Evolutionary conservation across 2,329 filamentous ascomycete genomes (phyloP).

Genomic region (Neonectria sp.): DNA sequence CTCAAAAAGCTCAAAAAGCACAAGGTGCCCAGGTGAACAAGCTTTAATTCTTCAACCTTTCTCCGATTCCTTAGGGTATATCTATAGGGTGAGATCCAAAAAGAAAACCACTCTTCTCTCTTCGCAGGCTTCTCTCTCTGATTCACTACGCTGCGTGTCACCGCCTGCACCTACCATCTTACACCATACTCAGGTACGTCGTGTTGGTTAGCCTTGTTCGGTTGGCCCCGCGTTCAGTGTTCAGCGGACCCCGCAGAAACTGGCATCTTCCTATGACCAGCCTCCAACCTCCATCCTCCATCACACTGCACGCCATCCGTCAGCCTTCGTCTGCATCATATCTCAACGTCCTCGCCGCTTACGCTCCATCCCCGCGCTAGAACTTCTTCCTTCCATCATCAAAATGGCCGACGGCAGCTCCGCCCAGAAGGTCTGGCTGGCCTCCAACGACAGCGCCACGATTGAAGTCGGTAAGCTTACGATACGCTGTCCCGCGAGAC

Average conservation of each 20-base stretch:
- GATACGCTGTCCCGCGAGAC: conserved; percentile 25
- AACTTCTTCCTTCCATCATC: conserved; percentile 21
- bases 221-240: conserved; percentile 33
- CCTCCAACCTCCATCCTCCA: conserved; percentile 44
- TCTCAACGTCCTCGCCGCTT: neutral
- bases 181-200: conserved; percentile 18
- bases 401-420: conserved; percentile 56
- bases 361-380: conserved; percentile 3
- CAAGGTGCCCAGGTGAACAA: neutral
- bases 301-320: conserved; percentile 32
- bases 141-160: neutral
- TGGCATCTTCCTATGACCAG: conserved; percentile 29
- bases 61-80: neutral
- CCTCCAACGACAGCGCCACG: conserved; percentile 65
- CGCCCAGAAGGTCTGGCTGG: conserved; percentile 62
- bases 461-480: conserved; percentile 63
- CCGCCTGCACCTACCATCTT: neutral
- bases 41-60: neutral
- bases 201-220: conserved; percentile 21
- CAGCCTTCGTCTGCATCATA: conserved; percentile 16
- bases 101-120: neutral
- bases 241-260: conserved; percentile 47
- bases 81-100: neutral
- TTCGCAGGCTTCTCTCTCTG: neutral
- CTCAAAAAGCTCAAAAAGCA: conserved; percentile 3